Evolutionary conservation across 352 stramenopile species (phyloP).

Genomic region (Globisporangium nunn): DNA sequence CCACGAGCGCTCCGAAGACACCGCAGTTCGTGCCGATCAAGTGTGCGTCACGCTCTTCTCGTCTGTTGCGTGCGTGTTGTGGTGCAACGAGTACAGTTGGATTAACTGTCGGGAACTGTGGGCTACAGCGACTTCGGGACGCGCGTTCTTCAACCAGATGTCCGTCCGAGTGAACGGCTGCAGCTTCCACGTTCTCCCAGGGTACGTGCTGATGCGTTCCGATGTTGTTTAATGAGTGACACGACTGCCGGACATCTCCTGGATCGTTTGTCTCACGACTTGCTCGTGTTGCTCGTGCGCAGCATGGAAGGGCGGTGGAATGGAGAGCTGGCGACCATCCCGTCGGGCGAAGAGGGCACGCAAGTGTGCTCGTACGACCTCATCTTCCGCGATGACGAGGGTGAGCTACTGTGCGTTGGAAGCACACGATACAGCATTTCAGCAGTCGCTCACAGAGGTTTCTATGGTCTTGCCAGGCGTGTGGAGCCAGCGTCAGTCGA

Average conservation of each 20-base stretch:
- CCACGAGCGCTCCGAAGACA: slow-evolving; percentile 34
- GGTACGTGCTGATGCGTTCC: slow-evolving; percentile 10
- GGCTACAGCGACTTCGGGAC: slow-evolving; percentile 18
- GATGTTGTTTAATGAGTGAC: background rate
- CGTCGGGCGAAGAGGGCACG: slow-evolving; percentile 64
- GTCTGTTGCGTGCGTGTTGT: background rate
- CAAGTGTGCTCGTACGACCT: slow-evolving; percentile 86
- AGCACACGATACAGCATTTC: too few relatives aligned
- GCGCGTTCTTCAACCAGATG: slow-evolving; percentile 84
- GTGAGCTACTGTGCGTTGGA: slow-evolving; percentile 5
- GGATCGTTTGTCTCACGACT: background rate
- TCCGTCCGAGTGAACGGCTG: slow-evolving; percentile 82
- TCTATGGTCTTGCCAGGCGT: slow-evolving; percentile 22
- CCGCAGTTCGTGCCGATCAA: slow-evolving; percentile 60
- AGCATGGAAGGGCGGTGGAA: slow-evolving; percentile 86
- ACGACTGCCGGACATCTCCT: too few relatives aligned
- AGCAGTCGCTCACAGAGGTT: background rate
- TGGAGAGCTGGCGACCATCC: slow-evolving; percentile 68
- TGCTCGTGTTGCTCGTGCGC: background rate
- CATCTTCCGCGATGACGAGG: slow-evolving; percentile 77
- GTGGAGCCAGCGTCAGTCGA: slow-evolving; percentile 81
- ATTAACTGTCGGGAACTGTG: background rate
- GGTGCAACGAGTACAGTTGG: background rate
- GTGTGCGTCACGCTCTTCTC: slow-evolving; percentile 7
- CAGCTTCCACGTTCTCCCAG: slow-evolving; percentile 78